These are phyloP conservation scores for Dimargaris verticillata DNA, from an alignment of 192 early-diverging fungal genomes.

Conservation along the genomic window DNA sequence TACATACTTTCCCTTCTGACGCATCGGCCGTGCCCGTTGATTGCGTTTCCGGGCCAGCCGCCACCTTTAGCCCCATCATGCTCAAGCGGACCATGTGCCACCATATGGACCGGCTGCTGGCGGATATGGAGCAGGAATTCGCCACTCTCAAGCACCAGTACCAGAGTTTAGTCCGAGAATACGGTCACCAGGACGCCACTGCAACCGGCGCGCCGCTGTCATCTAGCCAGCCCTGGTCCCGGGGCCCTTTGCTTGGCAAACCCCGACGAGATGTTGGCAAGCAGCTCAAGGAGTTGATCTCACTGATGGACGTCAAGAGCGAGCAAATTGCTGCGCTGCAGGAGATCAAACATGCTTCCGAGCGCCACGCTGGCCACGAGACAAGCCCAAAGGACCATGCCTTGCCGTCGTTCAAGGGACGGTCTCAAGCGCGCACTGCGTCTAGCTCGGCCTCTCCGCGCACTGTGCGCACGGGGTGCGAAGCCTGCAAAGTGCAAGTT, in stretches of 20 bases:
- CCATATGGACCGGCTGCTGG: conserved; percentile 1
- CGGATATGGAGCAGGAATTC: conserved; percentile 6
- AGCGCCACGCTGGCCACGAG: too few relatives aligned
- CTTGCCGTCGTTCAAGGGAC: neutral
- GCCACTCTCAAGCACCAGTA: conserved; percentile 1
- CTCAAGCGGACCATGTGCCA: neutral
- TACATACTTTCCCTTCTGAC: too few relatives aligned
- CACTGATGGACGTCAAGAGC: conserved; percentile 9
- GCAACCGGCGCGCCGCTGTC: too few relatives aligned
- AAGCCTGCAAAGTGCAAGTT: neutral
- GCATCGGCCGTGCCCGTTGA: neutral
- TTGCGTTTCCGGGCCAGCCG: neutral
- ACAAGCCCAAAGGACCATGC: neutral
- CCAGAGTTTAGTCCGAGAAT: neutral
- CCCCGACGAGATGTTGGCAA: neutral
- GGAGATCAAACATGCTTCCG: neutral
- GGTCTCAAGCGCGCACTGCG: neutral
- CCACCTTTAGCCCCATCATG: neutral
- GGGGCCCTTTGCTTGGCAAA: too few relatives aligned
- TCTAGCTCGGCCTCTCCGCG: too few relatives aligned
- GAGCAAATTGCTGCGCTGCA: neutral
- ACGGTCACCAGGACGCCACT: neutral
- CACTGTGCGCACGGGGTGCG: neutral
- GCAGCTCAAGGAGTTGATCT: conserved; percentile 1
- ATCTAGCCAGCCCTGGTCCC: too few relatives aligned